Percentiles rank a stretch among this genome's conserved stretches.
phyloP scores from a whole-genome alignment of 1,139 yeast species.

The Maudiozyma humilis region DNA sequence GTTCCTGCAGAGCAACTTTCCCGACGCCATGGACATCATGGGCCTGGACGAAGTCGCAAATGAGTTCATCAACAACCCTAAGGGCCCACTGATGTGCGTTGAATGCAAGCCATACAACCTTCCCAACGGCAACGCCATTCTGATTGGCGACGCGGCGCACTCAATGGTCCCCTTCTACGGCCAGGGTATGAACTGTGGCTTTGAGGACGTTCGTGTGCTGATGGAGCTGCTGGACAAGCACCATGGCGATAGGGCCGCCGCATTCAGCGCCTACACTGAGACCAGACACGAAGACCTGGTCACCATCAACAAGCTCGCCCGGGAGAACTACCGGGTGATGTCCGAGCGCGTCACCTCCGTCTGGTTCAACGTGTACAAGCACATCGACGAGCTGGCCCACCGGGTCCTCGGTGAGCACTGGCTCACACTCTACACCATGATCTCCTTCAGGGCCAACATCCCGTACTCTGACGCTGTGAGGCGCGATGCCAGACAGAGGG shows the following conservation, averaged over 20 bases:
- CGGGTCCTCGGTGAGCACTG: conserved; percentile 50
- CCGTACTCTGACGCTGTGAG: conserved; percentile 63
- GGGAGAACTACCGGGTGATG: conserved; percentile 82
- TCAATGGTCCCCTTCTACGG: conserved; percentile 97
- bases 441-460: conserved; percentile 78
- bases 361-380: conserved; percentile 56
- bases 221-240: conserved; percentile 45
- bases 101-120: conserved; percentile 63
- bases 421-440: conserved; percentile 90
- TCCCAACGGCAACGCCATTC: conserved; percentile 47
- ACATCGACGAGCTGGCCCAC: conserved; percentile 59
- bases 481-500: conserved; percentile 45
- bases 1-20: conserved; percentile 57
- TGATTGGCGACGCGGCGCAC: conserved; percentile 92
- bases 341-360: conserved; percentile 68
- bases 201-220: conserved; percentile 75
- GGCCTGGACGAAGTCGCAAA: conserved; percentile 48
- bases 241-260: conserved; percentile 37
- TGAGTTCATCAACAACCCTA: conserved; percentile 55
- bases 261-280: conserved; percentile 52
- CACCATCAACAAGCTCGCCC: conserved; percentile 71
- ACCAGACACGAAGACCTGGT: conserved; percentile 57
- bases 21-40: conserved; percentile 65
- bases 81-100: conserved; percentile 67
- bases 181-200: conserved; percentile 95